A percentile compares a stretch with the other conserved stretches of the same genome.
Evolutionary conservation across 495 filamentous ascomycete genomes (phyloP).

Genomic region (Podospora sp.): DNA sequence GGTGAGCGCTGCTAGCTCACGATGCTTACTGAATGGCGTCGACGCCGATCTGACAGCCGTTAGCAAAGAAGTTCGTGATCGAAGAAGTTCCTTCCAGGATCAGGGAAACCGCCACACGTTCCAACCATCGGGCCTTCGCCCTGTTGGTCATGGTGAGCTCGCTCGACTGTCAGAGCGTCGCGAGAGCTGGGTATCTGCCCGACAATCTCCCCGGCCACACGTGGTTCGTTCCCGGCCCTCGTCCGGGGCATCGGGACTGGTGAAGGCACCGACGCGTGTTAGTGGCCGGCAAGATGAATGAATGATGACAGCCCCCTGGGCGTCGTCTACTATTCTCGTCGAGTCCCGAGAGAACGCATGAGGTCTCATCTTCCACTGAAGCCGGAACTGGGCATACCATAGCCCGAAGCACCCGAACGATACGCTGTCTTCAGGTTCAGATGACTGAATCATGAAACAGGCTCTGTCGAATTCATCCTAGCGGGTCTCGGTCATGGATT

Average conservation of each 20-base stretch:
- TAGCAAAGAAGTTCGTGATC: background rate
- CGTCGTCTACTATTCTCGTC: constrained; percentile 1
- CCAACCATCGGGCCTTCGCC: background rate
- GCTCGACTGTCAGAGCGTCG: background rate
- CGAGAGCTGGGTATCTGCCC: background rate
- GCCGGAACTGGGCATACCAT: background rate
- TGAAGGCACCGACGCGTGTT: background rate
- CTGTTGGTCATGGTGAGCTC: background rate
- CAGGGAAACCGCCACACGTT: background rate
- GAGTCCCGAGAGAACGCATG: background rate
- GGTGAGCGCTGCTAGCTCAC: background rate
- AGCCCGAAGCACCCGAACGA: background rate
- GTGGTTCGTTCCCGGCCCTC: background rate
- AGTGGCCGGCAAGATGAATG: background rate
- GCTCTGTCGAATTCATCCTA: background rate
- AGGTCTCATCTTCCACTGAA: constrained; percentile 3
- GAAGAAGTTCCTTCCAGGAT: background rate
- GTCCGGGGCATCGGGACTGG: background rate
- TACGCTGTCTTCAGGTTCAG: background rate
- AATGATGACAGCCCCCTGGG: background rate
- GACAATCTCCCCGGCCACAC: background rate
- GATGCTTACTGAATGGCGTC: background rate
- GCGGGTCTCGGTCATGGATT: background rate
- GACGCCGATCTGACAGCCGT: background rate
- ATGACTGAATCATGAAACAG: constrained; percentile 3